A percentile compares a stretch with the other conserved stretches of the same genome.
These are phyloP conservation scores for Phytophthora constricta DNA, from an alignment of 352 stramenopile species.

Conservation along the genomic window DNA sequence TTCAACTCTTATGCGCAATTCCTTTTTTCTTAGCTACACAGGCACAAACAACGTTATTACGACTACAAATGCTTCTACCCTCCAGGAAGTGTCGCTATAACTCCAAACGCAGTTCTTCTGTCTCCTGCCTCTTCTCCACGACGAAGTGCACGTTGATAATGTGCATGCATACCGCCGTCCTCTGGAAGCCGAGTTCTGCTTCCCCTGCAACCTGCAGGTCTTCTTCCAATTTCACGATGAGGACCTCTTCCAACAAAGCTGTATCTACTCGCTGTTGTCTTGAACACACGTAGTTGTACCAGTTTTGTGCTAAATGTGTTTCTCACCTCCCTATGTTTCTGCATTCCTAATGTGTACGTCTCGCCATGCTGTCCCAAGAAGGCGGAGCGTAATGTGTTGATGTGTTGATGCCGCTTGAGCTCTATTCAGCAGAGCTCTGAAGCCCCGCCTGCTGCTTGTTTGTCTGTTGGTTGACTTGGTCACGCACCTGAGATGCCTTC, in stretches of 20 bases:
- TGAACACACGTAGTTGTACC: slow-evolving; percentile 19
- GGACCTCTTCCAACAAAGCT: not conserved
- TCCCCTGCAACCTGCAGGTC: slow-evolving; percentile 17
- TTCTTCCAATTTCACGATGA: slow-evolving; percentile 8
- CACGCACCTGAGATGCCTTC: slow-evolving; percentile 81
- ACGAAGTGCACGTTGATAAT: not conserved
- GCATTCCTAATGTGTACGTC: slow-evolving; percentile 30
- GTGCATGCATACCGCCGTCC: not conserved
- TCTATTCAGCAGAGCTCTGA: slow-evolving; percentile 78
- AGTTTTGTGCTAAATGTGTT: slow-evolving; percentile 20
- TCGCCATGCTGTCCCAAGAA: slow-evolving; percentile 20
- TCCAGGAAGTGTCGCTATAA: not conserved
- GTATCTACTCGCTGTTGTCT: not conserved
- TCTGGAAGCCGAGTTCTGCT: slow-evolving; percentile 12
- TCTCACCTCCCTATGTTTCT: slow-evolving; percentile 7
- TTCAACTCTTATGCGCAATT: too few relatives aligned
- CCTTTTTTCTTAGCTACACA: too few relatives aligned
- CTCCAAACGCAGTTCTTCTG: not conserved
- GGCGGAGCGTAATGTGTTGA: slow-evolving; percentile 27
- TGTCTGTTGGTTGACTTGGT: slow-evolving; percentile 70
- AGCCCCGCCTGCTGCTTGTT: slow-evolving; percentile 68
- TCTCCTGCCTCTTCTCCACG: not conserved
- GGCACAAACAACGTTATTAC: slow-evolving; percentile 9
- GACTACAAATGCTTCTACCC: slow-evolving; percentile 4
- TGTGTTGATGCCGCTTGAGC: slow-evolving; percentile 14